Percentiles rank a stretch among this genome's conserved stretches.
Conservation (phyloP, 257 asterid species). For the Solanum appendiculatum region DNA sequence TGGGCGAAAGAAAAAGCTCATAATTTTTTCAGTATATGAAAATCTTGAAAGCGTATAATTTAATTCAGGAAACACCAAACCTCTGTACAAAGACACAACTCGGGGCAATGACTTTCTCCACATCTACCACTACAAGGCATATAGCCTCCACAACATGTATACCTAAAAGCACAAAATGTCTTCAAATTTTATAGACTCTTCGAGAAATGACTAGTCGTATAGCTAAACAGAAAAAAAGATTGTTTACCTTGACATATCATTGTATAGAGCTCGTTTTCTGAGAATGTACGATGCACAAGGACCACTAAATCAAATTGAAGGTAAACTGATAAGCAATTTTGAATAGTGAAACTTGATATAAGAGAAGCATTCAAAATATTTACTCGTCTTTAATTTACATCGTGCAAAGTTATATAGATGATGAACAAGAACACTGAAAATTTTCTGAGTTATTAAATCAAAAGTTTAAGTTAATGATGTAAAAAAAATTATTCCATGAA, state of each 20-base stretch:
- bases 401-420: neutral
- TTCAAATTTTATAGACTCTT: neutral
- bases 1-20: neutral
- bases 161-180: constrained; percentile 7
- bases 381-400: neutral
- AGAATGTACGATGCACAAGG: constrained; percentile 33
- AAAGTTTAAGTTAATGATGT: no score
- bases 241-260: constrained; percentile 30
- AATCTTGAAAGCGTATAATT: neutral
- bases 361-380: neutral
- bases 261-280: constrained; percentile 36
- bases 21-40: neutral
- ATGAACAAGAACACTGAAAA: no score
- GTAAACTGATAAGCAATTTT: neutral
- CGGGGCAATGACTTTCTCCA: constrained; percentile 33
- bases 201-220: neutral
- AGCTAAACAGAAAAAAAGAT: neutral
- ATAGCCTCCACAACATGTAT: constrained; percentile 33
- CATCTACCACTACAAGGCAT: constrained; percentile 39
- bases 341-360: neutral
- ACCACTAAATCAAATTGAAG: constrained; percentile 11
- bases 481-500: no score
- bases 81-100: constrained; percentile 36
- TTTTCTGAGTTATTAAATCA: no score
- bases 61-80: neutral